These are phyloP conservation scores for Taiwanofungus camphoratus DNA, from an alignment of 1,284 basidiomycete species.

Conservation along the genomic window DNA sequence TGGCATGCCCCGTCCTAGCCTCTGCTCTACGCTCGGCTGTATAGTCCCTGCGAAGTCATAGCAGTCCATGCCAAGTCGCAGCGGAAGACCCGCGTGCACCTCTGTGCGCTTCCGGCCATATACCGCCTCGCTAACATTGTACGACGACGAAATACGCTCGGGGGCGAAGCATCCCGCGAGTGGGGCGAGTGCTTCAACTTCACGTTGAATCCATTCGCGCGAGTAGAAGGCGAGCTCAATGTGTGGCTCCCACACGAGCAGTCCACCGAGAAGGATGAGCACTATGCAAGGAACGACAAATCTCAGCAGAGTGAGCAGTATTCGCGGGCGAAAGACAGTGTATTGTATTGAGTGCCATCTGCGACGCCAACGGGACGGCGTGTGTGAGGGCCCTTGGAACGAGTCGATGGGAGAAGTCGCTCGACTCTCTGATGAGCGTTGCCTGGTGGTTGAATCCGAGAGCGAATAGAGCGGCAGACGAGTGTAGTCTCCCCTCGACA, in stretches of 20 bases:
- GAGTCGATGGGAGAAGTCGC: background rate
- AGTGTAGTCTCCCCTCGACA: constrained; percentile 14
- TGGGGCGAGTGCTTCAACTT: constrained; percentile 57
- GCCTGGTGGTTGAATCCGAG: constrained; percentile 6
- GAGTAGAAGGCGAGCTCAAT: constrained; percentile 76
- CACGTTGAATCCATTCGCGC: constrained; percentile 65
- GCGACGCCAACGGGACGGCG: constrained; percentile 6
- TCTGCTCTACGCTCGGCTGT: constrained; percentile 4
- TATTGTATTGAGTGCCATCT: constrained; percentile 4
- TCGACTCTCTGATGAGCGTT: constrained; percentile 5
- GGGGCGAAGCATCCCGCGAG: constrained; percentile 73
- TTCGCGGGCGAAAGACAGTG: constrained; percentile 14
- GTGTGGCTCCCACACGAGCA: constrained; percentile 71
- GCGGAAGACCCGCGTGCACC: constrained; percentile 70
- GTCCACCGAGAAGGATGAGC: constrained; percentile 37
- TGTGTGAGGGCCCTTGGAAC: constrained; percentile 1
- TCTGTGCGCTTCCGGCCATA: constrained; percentile 59
- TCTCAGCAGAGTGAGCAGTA: constrained; percentile 17
- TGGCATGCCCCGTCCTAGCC: background rate
- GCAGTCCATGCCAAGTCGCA: constrained; percentile 79
- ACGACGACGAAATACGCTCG: constrained; percentile 49
- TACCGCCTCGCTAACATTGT: constrained; percentile 63
- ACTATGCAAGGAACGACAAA: constrained; percentile 28
- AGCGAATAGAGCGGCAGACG: constrained; percentile 13
- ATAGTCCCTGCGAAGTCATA: constrained; percentile 6